Evolutionary conservation across 495 filamentous ascomycete genomes (phyloP), one percentile per base, ranked within the genome.

Genomic region (Penicillium steckii): DNA sequence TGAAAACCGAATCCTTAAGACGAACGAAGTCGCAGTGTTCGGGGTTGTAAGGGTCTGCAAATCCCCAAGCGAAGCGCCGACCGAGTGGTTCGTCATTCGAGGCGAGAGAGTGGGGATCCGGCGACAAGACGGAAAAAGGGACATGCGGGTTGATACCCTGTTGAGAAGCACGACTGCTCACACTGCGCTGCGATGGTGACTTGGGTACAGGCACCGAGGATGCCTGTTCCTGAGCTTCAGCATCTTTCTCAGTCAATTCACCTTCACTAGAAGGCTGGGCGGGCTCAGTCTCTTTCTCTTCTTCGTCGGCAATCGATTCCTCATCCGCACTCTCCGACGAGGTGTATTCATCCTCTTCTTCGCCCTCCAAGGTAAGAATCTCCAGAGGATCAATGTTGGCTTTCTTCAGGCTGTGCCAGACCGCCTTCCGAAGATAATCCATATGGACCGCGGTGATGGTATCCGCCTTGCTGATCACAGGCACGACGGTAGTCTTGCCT

Each of bases 381-480:
- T 95, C 91, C 26, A 97, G 75, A 2, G 91, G 91, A 62, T 98
- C 91, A 41, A 97, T 82, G 45, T 89, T 90, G 19, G 91, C 85
- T 57, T 84, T 81, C 69, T 92, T 90, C 32, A 98, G 76, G 54
- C 88, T 93, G 40, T 85, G 83, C 83, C 88, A 95, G 13, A 98
- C 94, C 1, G 89, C 85, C 68, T 86, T 88, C 75, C 94, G 96
- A 40, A 98, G 83, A 64, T 88, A 83, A n/a, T 77, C 73, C 94
- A 98, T 97, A 70, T 98, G 94, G 22, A 88, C 84, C 3, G 85
- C 83, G 37, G 94, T 97, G 58, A 97, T 89, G 12, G 91, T 97
- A 67, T 98, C 94, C 29, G 94, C 95, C 73, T 98, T 98, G 63
- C 91, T 89, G 68, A 98, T 92, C 32, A 98, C 88, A 1, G 94